Conservation (phyloP, 2,329 filamentous ascomycete species). For the Furcasterigmium sp. region DNA sequence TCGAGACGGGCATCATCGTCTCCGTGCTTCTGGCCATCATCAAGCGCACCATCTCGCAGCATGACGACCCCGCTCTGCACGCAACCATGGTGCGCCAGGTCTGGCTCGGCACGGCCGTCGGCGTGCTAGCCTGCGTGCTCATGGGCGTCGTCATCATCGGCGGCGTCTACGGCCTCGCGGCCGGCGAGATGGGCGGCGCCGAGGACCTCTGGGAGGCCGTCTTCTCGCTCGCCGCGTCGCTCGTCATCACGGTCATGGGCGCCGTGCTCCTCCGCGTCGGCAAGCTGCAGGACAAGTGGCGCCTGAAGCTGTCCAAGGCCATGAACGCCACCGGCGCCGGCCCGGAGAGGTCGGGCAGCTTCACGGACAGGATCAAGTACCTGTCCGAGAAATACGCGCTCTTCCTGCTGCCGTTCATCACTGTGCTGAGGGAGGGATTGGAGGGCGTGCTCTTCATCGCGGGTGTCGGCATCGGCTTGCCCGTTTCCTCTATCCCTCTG, state of each 20-base stretch:
- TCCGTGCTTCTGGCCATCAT: conserved; percentile 62
- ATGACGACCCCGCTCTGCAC: conserved; percentile 44
- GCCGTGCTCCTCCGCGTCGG: conserved; percentile 59
- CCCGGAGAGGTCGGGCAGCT: not conserved
- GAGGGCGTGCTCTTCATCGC: conserved; percentile 77
- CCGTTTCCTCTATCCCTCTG: conserved; percentile 65
- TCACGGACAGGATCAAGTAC: conserved; percentile 9
- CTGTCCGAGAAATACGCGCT: conserved; percentile 64
- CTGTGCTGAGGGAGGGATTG: conserved; percentile 69
- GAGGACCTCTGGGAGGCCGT: conserved; percentile 63
- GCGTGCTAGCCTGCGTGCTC: conserved; percentile 11
- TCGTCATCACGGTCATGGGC: conserved; percentile 63
- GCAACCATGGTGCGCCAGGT: conserved; percentile 53
- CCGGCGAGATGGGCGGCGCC: conserved; percentile 49
- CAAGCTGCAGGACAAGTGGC: conserved; percentile 65
- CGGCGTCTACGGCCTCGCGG: conserved; percentile 46
- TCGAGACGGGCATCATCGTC: conserved; percentile 62
- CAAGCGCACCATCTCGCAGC: conserved; percentile 56
- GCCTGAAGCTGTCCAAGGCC: conserved; percentile 55
- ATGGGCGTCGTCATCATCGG: conserved; percentile 13
- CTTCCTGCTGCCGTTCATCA: conserved; percentile 75
- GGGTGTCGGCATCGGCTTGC: conserved; percentile 64
- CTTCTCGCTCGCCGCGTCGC: conserved; percentile 52
- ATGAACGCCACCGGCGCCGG: conserved; percentile 21
- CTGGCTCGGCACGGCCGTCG: conserved; percentile 42